Conservation (phyloP, 805 yeast species). For the Clavispora asparagi region DNA sequence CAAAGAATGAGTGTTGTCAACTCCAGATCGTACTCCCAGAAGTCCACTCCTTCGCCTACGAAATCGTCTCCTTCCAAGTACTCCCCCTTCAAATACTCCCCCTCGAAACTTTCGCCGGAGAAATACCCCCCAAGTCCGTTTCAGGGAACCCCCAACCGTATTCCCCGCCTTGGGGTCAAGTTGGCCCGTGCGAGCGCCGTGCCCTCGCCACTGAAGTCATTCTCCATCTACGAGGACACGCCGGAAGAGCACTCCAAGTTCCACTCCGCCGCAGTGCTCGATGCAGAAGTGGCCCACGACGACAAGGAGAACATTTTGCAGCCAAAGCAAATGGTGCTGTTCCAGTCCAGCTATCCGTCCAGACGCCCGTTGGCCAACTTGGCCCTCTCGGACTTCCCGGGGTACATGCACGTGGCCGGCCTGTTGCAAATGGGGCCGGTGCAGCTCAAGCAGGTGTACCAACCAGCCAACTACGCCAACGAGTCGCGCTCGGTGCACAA, state of each 20-base stretch:
- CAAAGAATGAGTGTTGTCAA: slow-evolving; percentile 12
- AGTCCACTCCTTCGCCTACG: slow-evolving; percentile 7
- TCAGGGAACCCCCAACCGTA: slow-evolving; percentile 5
- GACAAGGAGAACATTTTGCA: slow-evolving; percentile 41
- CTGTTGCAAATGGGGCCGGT: slow-evolving; percentile 7
- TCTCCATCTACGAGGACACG: slow-evolving; percentile 15
- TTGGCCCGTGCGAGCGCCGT: slow-evolving; percentile 8
- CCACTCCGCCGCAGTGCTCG: slow-evolving; percentile 6
- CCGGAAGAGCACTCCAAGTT: slow-evolving; percentile 9
- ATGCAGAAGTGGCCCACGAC: slow-evolving; percentile 13
- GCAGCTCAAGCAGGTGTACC: slow-evolving; percentile 24
- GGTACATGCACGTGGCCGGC: slow-evolving; percentile 15
- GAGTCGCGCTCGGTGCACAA: slow-evolving; percentile 26
- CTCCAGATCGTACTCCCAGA: slow-evolving; percentile 8
- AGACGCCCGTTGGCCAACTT: slow-evolving; percentile 27
- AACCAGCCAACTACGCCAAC: slow-evolving; percentile 26
- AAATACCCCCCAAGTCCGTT: slow-evolving; percentile 1
- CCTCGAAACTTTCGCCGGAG: slow-evolving; percentile 8
- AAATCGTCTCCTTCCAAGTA: slow-evolving; percentile 7
- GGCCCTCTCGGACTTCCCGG: slow-evolving; percentile 26
- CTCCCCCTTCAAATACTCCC: slow-evolving; percentile 11
- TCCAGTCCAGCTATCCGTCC: slow-evolving; percentile 4
- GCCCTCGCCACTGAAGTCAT: slow-evolving; percentile 3
- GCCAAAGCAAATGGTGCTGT: slow-evolving; percentile 19
- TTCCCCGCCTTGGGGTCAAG: slow-evolving; percentile 1